Conservation (phyloP, 768 basidiomycete species). For the Chalciporus sphaerocephalus region DNA sequence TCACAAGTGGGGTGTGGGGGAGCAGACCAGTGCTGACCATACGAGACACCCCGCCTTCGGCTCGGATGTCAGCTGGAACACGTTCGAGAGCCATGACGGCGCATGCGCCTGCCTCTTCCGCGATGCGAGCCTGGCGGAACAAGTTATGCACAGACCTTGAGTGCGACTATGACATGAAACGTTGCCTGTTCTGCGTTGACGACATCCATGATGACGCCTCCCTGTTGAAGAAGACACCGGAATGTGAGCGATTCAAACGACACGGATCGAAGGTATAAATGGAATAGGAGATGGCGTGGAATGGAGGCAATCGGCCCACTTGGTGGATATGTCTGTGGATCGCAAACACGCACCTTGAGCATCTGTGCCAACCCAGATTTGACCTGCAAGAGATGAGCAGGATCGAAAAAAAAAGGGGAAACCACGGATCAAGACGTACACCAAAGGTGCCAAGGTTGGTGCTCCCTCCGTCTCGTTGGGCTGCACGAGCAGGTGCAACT, state of each 20-base stretch:
- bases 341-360: slow-evolving; percentile 65
- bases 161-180: slow-evolving; percentile 2
- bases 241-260: neutral
- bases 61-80: slow-evolving; percentile 92
- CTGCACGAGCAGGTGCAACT: slow-evolving; percentile 51
- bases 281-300: slow-evolving; percentile 1
- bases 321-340: slow-evolving; percentile 7
- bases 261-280: neutral
- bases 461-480: slow-evolving; percentile 46
- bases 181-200: slow-evolving; percentile 66
- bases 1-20: neutral
- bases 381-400: slow-evolving; percentile 46
- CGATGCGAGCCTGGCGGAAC: slow-evolving; percentile 74
- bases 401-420: neutral
- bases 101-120: slow-evolving; percentile 95
- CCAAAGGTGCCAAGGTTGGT: slow-evolving; percentile 70
- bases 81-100: slow-evolving; percentile 97
- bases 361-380: slow-evolving; percentile 95
- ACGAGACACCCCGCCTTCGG: slow-evolving; percentile 88
- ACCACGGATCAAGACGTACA: slow-evolving; percentile 34
- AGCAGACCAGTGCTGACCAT: slow-evolving; percentile 61
- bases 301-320: neutral
- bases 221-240: slow-evolving; percentile 35
- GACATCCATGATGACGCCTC: slow-evolving; percentile 95
- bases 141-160: neutral